Conservation (phyloP, 139 green algal genomes). For the Closterium sp. region DNA sequence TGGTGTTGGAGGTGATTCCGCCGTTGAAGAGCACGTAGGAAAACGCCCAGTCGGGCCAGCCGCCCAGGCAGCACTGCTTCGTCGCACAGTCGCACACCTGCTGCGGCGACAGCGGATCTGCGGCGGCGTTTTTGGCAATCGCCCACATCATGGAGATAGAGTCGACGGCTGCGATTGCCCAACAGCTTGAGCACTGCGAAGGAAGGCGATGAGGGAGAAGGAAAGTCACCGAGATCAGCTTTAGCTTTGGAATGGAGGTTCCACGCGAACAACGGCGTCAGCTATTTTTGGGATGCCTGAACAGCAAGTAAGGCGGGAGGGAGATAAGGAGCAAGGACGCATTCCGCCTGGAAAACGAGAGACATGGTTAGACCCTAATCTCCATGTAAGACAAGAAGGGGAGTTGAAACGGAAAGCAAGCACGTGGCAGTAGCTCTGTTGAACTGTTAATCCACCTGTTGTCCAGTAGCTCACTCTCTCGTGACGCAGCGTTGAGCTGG, state of each 20-base stretch:
- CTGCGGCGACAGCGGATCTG: neutral
- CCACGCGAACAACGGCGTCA: no score
- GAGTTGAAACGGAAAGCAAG: no score
- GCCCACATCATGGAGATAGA: conserved; percentile 1
- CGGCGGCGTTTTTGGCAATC: neutral
- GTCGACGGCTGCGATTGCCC: conserved; percentile 15
- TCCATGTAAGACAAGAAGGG: no score
- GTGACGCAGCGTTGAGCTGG: no score
- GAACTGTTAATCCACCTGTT: no score
- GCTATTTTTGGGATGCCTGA: no score
- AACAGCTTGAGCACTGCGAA: conserved; percentile 21
- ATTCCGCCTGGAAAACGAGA: no score
- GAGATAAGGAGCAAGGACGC: no score
- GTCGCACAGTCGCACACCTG: conserved; percentile 18
- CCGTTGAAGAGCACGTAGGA: conserved; percentile 19
- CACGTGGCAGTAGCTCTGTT: no score
- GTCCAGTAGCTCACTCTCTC: no score
- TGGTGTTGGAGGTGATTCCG: neutral
- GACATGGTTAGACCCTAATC: no score
- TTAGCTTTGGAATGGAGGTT: neutral
- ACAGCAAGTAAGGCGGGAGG: no score
- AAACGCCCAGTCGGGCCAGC: conserved; percentile 11
- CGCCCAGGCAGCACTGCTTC: conserved; percentile 5
- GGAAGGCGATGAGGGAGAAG: neutral
- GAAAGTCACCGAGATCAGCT: neutral